Percentiles rank a stretch among this genome's conserved stretches.
These are phyloP conservation scores for Boletus rex-veris DNA, from an alignment of 768 basidiomycete genomes.

Conservation along the genomic window DNA sequence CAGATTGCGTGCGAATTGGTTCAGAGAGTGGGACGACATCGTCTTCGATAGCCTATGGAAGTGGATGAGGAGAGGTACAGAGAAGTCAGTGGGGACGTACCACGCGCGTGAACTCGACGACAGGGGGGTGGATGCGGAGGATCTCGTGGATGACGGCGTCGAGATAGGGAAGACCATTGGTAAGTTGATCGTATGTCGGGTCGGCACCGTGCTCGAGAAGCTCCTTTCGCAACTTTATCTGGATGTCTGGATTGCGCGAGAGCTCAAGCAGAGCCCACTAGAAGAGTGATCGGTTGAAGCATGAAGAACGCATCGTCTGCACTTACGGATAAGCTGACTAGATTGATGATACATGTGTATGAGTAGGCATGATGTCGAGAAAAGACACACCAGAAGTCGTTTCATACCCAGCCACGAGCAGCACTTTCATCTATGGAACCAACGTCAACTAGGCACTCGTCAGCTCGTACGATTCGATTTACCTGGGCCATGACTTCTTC, in stretches of 20 bases:
- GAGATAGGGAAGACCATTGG: slow-evolving; percentile 48
- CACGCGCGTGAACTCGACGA: slow-evolving; percentile 17
- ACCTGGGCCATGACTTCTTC: slow-evolving; percentile 31
- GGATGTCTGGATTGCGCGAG: slow-evolving; percentile 40
- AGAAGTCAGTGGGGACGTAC: slow-evolving; percentile 1
- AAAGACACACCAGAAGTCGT: slow-evolving; percentile 13
- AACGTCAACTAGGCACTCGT: neutral
- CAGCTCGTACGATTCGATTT: neutral
- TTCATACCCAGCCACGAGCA: slow-evolving; percentile 22
- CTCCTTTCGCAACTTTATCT: slow-evolving; percentile 49
- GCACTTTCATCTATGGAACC: slow-evolving; percentile 11
- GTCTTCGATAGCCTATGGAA: slow-evolving; percentile 46
- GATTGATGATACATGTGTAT: neutral
- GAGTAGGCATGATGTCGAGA: neutral
- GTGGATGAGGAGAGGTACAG: slow-evolving; percentile 6
- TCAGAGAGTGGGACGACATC: slow-evolving; percentile 53
- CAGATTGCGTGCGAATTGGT: slow-evolving; percentile 43
- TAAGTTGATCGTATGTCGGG: slow-evolving; percentile 54
- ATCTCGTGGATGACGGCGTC: slow-evolving; percentile 48
- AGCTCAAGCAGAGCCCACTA: slow-evolving; percentile 63
- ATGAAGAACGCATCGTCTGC: neutral
- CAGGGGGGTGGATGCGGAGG: slow-evolving; percentile 41
- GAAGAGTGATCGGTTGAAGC: neutral
- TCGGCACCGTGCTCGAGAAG: slow-evolving; percentile 41
- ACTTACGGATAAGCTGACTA: slow-evolving; percentile 19